A percentile compares a stretch with the other conserved stretches of the same genome.
Conservation (phyloP, 1,284 basidiomycete species). For the Rhodotorula sp. region DNA sequence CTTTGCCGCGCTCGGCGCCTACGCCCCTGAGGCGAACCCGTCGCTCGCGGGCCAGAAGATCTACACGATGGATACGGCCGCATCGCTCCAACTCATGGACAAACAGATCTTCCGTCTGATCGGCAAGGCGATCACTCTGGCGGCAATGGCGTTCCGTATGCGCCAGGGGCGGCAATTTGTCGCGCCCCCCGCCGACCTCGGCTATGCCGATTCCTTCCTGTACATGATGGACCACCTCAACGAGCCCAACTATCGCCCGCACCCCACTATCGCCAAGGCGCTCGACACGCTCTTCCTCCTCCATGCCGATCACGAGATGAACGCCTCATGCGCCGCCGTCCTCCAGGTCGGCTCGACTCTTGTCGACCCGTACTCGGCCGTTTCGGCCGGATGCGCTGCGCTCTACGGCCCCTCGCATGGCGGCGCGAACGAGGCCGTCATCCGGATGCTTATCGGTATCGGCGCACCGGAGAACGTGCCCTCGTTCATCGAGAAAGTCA, state of each 20-base stretch:
- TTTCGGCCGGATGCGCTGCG: conserved; percentile 74
- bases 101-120: conserved; percentile 84
- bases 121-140: conserved; percentile 81
- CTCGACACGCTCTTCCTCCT: conserved; percentile 80
- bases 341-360: conserved; percentile 82
- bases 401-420: conserved; percentile 72
- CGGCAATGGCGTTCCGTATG: conserved; percentile 56
- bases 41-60: conserved; percentile 68
- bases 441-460: conserved; percentile 83
- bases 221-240: conserved; percentile 59
- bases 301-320: conserved; percentile 85
- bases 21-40: conserved; percentile 59
- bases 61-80: conserved; percentile 58
- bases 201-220: conserved; percentile 77
- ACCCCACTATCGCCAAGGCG: conserved; percentile 78
- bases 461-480: conserved; percentile 77
- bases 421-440: conserved; percentile 58
- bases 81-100: conserved; percentile 74
- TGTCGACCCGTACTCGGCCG: conserved; percentile 71
- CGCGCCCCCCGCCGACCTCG: conserved; percentile 74
- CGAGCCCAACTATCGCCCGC: conserved; percentile 63
- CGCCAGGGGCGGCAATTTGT: conserved; percentile 73
- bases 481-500: conserved; percentile 74
- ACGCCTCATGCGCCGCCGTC: conserved; percentile 78
- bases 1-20: conserved; percentile 80